These are phyloP conservation scores for Hypoxylon lenormandii DNA, from an alignment of 495 filamentous ascomycete species.

Conservation along the genomic window DNA sequence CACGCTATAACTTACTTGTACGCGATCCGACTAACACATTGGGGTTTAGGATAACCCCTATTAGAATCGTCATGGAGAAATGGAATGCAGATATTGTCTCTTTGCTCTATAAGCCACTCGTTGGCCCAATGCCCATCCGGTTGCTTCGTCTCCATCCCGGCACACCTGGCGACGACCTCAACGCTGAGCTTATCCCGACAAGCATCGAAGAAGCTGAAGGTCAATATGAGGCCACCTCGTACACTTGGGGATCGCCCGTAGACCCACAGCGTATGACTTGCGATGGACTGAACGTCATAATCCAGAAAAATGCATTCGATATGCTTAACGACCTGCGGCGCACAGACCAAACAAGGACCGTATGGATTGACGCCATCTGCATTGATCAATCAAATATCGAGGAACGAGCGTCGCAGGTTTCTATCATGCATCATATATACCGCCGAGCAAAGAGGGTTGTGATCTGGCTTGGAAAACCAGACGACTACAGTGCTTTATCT, in stretches of 20 bases:
- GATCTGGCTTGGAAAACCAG: conserved; percentile 34
- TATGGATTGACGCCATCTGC: conserved; percentile 42
- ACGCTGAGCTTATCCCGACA: conserved; percentile 31
- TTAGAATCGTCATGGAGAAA: conserved; percentile 25
- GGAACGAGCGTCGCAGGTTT: conserved; percentile 37
- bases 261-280: conserved; percentile 28
- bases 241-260: conserved; percentile 37
- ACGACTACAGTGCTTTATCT: conserved; percentile 19
- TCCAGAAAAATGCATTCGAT: conserved; percentile 38
- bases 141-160: conserved; percentile 31
- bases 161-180: conserved; percentile 13
- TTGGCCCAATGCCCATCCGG: conserved; percentile 17
- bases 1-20: too few relatives aligned
- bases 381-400: conserved; percentile 38
- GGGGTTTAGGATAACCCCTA: too few relatives aligned
- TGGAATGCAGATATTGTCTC: conserved; percentile 31
- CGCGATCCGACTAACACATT: too few relatives aligned
- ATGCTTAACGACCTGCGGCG: conserved; percentile 33
- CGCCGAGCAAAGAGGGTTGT: conserved; percentile 23
- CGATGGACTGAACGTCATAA: conserved; percentile 14
- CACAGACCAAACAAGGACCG: conserved; percentile 19
- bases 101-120: conserved; percentile 25
- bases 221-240: conserved; percentile 35
- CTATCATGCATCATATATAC: conserved; percentile 42
- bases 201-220: conserved; percentile 21